Base-by-base conservation (phyloP, 768 basidiomycete species). In the Panaeolus papilionaceus region DNA sequence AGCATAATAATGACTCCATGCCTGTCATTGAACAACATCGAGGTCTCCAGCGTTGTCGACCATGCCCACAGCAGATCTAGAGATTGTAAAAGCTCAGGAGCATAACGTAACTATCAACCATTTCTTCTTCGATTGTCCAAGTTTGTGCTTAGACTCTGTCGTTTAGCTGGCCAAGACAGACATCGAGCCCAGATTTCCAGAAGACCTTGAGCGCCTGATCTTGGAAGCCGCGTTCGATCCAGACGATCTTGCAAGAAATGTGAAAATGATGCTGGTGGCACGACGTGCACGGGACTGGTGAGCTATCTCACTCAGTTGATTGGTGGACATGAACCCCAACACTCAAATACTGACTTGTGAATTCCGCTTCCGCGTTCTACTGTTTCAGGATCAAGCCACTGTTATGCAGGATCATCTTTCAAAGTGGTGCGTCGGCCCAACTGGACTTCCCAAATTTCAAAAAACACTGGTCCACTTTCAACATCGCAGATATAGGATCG, bases 151-250 rank as follows among this genome's bases (percentile, higher is more conserved):
- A 33, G 33, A 5, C 5, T 33, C 33, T 33, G 33, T 33, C 33
- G 33, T 33, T 33, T 33, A 33, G 33, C 33, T 33, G 23, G 23
- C 23, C 23, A 69, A 73, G 20, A 63, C 64, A 20, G 65, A 71
- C 44, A 72, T 70, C 18, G 77, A 72, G 10, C 47, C 47, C 47
- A 18, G 20, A 18, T 49, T 49, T 9, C 47, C 47, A 49, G 20
- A 23, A 49, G 47, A 49, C n/a, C 20, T 49, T 2, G 47, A 49
- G 47, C n/a, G 20, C 2, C 20, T 20, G 20, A 49, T 49, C n/a
- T 49, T 49, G n/a, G 20, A 20, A 23, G 10, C 7, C 6, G 47
- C 47, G 6, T 49, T 49, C 11, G 47, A 49, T 49, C 47, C 47
- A 6, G 47, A 49, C 23, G 23, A 49, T 49, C 20, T 49, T 8